These are phyloP conservation scores for Incumbomyces delicatus DNA, from an alignment of 2,329 filamentous ascomycete species.

Conservation along the genomic window DNA sequence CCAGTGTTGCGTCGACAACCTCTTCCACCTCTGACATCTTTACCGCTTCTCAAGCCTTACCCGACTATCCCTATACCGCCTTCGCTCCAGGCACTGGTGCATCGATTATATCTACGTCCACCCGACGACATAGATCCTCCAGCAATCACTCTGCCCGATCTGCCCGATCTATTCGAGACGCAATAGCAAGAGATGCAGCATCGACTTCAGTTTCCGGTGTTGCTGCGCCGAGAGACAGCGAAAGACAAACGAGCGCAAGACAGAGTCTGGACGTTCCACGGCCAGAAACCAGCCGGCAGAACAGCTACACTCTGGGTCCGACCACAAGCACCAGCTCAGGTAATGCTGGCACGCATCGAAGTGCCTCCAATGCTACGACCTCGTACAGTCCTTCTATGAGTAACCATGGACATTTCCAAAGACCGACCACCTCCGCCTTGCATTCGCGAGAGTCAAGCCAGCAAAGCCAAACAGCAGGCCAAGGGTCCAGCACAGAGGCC, in stretches of 20 bases:
- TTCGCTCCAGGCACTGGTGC: constrained; percentile 9
- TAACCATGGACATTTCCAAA: background rate
- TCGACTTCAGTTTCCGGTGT: constrained; percentile 31
- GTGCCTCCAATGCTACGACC: background rate
- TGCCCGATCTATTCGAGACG: constrained; percentile 22
- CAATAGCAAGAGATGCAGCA: constrained; percentile 14
- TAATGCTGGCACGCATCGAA: background rate
- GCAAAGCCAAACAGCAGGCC: background rate
- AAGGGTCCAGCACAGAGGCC: background rate
- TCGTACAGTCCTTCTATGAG: background rate
- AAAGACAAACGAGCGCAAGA: constrained; percentile 11
- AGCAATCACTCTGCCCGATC: constrained; percentile 43
- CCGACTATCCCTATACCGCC: constrained; percentile 27
- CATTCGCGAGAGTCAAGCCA: constrained; percentile 1
- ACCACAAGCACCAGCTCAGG: background rate
- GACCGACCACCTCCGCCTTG: background rate
- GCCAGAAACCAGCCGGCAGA: constrained; percentile 32
- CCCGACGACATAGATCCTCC: constrained; percentile 47
- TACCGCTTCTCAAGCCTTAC: constrained; percentile 28
- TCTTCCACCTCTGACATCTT: constrained; percentile 46
- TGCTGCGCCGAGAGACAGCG: constrained; percentile 31
- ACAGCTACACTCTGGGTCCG: constrained; percentile 9
- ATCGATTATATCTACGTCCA: constrained; percentile 43
- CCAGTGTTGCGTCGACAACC: constrained; percentile 51
- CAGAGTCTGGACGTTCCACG: constrained; percentile 17